Evolutionary conservation across 805 yeast genomes (phyloP).

Genomic region (Candida nemodendra): DNA sequence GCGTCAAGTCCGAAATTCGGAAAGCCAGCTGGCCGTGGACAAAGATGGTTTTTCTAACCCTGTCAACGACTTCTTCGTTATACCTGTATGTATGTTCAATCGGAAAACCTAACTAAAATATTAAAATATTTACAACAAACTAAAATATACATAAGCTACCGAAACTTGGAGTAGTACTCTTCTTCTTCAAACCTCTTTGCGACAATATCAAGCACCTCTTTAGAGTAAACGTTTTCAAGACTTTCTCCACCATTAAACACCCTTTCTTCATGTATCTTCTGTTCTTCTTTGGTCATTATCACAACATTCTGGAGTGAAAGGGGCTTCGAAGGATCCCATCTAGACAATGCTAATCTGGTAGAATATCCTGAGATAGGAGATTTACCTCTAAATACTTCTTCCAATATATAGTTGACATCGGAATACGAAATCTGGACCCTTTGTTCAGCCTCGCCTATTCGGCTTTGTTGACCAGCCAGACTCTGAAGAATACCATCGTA

Average conservation of each 20-base stretch:
- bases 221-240: slow-evolving; percentile 61
- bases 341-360: slow-evolving; percentile 73
- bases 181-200: slow-evolving; percentile 73
- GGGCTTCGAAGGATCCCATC: slow-evolving; percentile 77
- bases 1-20: slow-evolving; percentile 51
- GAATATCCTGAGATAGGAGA: slow-evolving; percentile 83
- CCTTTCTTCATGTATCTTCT: slow-evolving; percentile 69
- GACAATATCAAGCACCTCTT: slow-evolving; percentile 56
- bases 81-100: neutral
- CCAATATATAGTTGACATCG: slow-evolving; percentile 81
- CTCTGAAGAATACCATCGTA: slow-evolving; percentile 83
- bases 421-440: slow-evolving; percentile 68
- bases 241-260: slow-evolving; percentile 68
- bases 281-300: slow-evolving; percentile 86
- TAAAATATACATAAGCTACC: slow-evolving; percentile 20
- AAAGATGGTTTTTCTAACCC: slow-evolving; percentile 58
- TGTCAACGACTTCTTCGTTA: neutral
- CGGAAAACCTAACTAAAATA: neutral
- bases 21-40: slow-evolving; percentile 46
- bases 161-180: slow-evolving; percentile 61
- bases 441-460: slow-evolving; percentile 71
- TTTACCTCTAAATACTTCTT: slow-evolving; percentile 91
- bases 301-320: slow-evolving; percentile 77
- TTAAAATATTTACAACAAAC: slow-evolving; percentile 7
- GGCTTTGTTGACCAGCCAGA: slow-evolving; percentile 81